Evolutionary conservation across 257 asterid genomes (phyloP), one percentile per base, ranked within the genome.

Genomic region (Apocynum venetum): DNA sequence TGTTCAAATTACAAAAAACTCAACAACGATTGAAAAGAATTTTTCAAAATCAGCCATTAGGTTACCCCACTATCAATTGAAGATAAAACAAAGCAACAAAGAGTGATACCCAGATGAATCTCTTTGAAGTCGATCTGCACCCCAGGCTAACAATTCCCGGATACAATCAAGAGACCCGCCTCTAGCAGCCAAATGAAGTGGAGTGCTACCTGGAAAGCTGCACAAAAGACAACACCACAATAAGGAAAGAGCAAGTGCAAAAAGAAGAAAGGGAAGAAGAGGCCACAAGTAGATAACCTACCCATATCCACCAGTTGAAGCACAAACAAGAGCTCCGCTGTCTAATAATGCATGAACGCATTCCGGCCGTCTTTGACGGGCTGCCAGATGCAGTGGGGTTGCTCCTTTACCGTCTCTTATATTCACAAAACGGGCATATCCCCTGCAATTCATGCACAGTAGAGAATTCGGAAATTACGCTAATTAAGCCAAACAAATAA

Each of bases 111-210:
- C 96, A 2, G 96, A 90, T 64, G 93, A 80, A 76, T 95, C 98
- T 89, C 97, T 86, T 51, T 88, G 93, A 74, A 87, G 86, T 19
- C 98, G 91, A 82, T 95, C 97, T 3, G 96, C 97, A 12, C 98
- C 98, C 98, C 98, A 89, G 66, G 98, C 98, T 38, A 95, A 87
- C 84, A 95, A 81, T 60, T 95, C 94, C n/a, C 96, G 87, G 71
- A 95, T 80, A 80, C 98, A 95, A 82, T 95, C 99, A 72, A 95
- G 89, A 72, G 98, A 95, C 48, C 99, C 99, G 31, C 94, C 90
- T 85, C 99, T 88, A 55, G 99, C 99, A 83, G 99, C 99, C 86
- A 95, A 88, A 86, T 95, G 99, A 76, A 95, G 98, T n/a, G 99
- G 97, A 65, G 98, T 89, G 78, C 98, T 93, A 31, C 98, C 96